Base-by-base conservation (phyloP, 1,284 basidiomycete species). In the Hortiboletus rubellus region DNA sequence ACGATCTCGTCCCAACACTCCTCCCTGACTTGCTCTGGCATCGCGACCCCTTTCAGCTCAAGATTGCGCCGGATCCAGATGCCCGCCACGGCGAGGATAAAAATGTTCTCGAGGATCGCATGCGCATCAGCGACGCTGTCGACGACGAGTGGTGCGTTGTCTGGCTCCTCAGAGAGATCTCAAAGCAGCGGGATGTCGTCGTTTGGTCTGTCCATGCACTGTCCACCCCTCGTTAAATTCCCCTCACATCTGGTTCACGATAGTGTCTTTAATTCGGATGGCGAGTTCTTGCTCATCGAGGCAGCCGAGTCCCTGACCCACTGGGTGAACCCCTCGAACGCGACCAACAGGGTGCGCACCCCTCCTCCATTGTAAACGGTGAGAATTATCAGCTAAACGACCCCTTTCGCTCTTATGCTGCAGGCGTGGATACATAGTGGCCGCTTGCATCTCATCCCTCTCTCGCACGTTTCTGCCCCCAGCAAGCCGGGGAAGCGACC, bases 141-240 rank as follows among this genome's bases (percentile, higher is more conserved):
- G 95, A 98, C 69, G 96, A 98, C 68, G 96, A 98, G 74, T 98
- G 96, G 96, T 89, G 89, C 67, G 81, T 85, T 17, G 92, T 96
- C 15, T 98, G 93, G 91, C 77, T 98, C 38, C 74, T 97, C 60
- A 80, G 79, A 63, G 82, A 92, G 72, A 80, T 96, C 54, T 90
- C 86, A 59, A 74, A 77, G 48, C 83, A 82, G 59, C 94, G 91
- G 87, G 87, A 92, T 63, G 77, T 92, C 44, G 83, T 83, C 11
- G 81, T 94, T 54, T 87, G 88, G 90, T 91, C 63, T 43, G 54
- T 55, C 60, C 52, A 30, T 47, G 47, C 33, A 47, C 52, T 3
- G 47, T 63, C 49, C 41, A 47, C 30, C n/a, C 49, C 18, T 44
- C 50, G 27, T 42, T 52, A 48, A 3, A 34, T 24, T 45, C 17